These are phyloP conservation scores for Neurospora discreta DNA, from an alignment of 495 filamentous ascomycete species.

Conservation along the genomic window DNA sequence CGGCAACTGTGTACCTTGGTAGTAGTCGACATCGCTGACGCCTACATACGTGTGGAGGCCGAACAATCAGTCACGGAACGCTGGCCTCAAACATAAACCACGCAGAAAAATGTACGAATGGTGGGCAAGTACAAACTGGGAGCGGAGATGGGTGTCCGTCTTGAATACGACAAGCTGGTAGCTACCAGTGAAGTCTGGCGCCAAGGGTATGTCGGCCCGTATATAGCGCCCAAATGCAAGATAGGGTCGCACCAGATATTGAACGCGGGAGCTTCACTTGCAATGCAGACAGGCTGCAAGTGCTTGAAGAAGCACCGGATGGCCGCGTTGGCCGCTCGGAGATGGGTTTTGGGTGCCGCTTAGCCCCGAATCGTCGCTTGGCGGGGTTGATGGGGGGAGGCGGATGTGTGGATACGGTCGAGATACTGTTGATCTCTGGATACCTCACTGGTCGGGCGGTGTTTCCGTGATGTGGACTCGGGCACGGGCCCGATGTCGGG, in stretches of 20 bases:
- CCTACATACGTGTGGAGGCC: neutral
- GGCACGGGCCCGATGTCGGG: neutral
- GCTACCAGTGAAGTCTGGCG: neutral
- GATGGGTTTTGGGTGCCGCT: neutral
- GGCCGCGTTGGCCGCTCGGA: neutral
- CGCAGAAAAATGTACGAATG: neutral
- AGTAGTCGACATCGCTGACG: neutral
- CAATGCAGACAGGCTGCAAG: neutral
- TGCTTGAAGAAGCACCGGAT: neutral
- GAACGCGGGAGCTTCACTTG: neutral
- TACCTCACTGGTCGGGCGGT: neutral
- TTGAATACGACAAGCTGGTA: neutral
- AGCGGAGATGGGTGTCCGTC: neutral
- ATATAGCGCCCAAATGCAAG: neutral
- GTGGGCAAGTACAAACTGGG: neutral
- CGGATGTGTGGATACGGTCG: neutral
- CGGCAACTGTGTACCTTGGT: neutral
- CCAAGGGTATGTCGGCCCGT: neutral
- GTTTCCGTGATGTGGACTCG: neutral
- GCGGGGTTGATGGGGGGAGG: neutral
- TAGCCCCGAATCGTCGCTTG: neutral
- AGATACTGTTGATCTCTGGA: neutral
- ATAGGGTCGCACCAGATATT: neutral
- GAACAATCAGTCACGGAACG: neutral
- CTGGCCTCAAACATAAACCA: neutral